Evolutionary conservation across 2,329 filamentous ascomycete species (phyloP).

Genomic region (Apiospora phragmitis): DNA sequence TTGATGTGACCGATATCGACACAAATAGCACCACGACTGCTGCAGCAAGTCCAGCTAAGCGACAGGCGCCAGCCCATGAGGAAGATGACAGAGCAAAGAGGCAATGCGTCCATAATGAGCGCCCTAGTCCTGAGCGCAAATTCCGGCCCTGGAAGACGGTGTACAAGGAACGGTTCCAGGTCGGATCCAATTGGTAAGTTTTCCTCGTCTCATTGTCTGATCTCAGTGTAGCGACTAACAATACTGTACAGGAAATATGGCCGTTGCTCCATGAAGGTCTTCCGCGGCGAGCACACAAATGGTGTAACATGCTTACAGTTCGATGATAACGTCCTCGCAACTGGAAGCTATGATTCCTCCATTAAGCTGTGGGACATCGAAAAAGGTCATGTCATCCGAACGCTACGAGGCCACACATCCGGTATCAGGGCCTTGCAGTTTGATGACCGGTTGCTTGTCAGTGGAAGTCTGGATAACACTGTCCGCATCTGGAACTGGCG

Average conservation of each 20-base stretch:
- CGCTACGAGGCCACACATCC: conserved; percentile 76
- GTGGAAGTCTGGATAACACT: conserved; percentile 82
- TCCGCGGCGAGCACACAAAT: conserved; percentile 80
- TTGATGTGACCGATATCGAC: conserved; percentile 18
- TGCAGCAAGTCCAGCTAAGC: conserved; percentile 31
- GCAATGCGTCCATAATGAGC: conserved; percentile 28
- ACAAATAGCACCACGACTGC: background rate
- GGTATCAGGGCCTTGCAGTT: conserved; percentile 91
- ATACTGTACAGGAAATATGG: conserved; percentile 68
- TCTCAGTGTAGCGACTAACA: background rate
- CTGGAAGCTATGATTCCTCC: conserved; percentile 91
- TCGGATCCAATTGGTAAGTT: conserved; percentile 82
- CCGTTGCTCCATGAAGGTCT: conserved; percentile 78
- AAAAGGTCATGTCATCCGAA: conserved; percentile 83
- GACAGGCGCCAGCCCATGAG: conserved; percentile 30
- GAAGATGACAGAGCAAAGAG: conserved; percentile 34
- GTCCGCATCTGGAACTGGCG: conserved; percentile 97
- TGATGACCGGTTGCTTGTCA: conserved; percentile 87
- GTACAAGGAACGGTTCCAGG: conserved; percentile 92
- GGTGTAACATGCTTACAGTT: conserved; percentile 72
- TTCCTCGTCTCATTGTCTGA: background rate
- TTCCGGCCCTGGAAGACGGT: conserved; percentile 92
- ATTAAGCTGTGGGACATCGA: conserved; percentile 97
- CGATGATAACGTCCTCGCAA: conserved; percentile 87
- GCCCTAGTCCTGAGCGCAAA: conserved; percentile 39